These are phyloP conservation scores for Yamadazyma mexicana DNA, from an alignment of 1,139 yeast genomes.

Conservation along the genomic window DNA sequence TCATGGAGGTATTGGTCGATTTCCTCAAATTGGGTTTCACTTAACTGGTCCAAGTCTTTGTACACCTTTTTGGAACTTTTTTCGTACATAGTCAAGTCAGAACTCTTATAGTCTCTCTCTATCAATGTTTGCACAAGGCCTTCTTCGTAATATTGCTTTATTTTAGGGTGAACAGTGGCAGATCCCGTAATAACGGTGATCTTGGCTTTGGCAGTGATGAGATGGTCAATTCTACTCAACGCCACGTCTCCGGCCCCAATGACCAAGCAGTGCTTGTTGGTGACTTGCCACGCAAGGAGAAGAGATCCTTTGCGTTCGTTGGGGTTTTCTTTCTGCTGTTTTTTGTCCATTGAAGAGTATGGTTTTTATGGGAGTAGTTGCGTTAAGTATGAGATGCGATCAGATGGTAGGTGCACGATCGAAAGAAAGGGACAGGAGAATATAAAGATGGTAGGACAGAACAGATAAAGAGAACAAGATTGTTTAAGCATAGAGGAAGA, in stretches of 20 bases:
- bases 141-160: constrained; percentile 32
- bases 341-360: neutral
- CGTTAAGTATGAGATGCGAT: neutral
- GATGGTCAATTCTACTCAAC: constrained; percentile 63
- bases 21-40: constrained; percentile 26
- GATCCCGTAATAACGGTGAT: constrained; percentile 66
- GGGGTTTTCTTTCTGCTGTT: neutral
- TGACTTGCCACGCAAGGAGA: constrained; percentile 73
- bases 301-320: constrained; percentile 19
- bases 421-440: too few species aligned
- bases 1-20: constrained; percentile 35
- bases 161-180: constrained; percentile 42
- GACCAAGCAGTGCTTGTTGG: constrained; percentile 63
- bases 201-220: constrained; percentile 67
- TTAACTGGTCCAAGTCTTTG: constrained; percentile 19
- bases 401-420: too few species aligned
- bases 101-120: constrained; percentile 38
- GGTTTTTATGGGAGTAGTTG: too few species aligned
- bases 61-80: neutral
- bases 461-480: too few species aligned
- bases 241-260: constrained; percentile 88
- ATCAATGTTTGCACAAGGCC: constrained; percentile 46
- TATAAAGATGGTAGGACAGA: too few species aligned
- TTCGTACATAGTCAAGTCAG: neutral
- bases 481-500: too few species aligned